Base-by-base conservation (phyloP, 2,329 filamentous ascomycete genomes). In the Mycosphaerella sp. region DNA sequence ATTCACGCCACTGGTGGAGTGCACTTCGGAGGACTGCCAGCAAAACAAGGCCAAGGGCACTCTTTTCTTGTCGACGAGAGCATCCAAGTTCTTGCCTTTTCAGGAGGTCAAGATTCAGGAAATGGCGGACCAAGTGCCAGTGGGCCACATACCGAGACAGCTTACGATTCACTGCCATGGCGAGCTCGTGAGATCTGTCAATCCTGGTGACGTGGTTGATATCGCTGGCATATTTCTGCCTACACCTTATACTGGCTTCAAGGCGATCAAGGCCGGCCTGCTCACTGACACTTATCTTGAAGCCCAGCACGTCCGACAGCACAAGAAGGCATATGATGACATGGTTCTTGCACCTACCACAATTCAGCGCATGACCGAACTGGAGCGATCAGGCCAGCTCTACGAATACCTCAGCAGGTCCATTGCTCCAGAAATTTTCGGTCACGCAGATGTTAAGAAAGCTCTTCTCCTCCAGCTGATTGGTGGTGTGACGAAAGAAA, bases 101-200 rank as follows among this genome's bases (percentile, higher is more conserved):
- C 93, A 98, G 72, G 93, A 98, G 72, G 84, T 97, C 73, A 97
- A 97, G 76, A 90, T 98, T 53, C 93, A 98, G 73, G 93, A 98
- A 70, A 89, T 97, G 83, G 90, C 93, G n/a, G 93, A 98, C 70
- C 93, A 98, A 71, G 93, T 98, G 0, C 93, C 93, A 6, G 95
- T 98, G 60, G 93, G 93, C 48, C 93, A 98, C 69, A 98, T 98
- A 64, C 93, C 93, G 32, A 83, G 93, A 55, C 89, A 89, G 54
- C 76, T 98, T 59, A 97, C 92, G 0, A 77, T 98, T 21, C 82
- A 95, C 65, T 95, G 90, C 72, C 86, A 95, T 67, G 93, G 93
- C 57, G 87, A 83, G 57, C 79, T 95, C 10, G 89, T 92, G 31
- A 81, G 93, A 55, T 84, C 89, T 64, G 82, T 97, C 66, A 97